phyloP scores from a whole-genome alignment of 257 asterid genomes.

The Dorcoceras hygrometricum region DNA sequence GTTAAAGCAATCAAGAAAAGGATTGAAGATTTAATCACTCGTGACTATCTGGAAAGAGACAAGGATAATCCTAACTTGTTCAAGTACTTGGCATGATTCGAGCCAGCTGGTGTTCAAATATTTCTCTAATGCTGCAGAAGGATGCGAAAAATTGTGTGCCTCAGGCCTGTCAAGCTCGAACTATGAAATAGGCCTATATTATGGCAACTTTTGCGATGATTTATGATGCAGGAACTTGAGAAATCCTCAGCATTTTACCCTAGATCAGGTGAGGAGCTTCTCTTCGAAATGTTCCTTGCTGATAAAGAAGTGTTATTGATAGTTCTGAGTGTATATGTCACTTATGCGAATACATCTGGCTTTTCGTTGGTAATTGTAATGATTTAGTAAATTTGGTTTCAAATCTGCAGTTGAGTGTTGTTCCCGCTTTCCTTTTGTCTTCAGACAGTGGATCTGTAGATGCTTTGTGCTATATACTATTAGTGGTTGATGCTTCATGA shows the following conservation, averaged over 20 bases:
- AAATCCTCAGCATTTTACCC: constrained; percentile 26
- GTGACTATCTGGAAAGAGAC: constrained; percentile 70
- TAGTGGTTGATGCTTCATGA: not conserved
- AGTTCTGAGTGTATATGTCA: constrained; percentile 3
- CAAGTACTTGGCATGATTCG: constrained; percentile 54
- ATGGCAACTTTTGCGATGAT: constrained; percentile 16
- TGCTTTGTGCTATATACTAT: not conserved
- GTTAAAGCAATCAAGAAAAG: constrained; percentile 67
- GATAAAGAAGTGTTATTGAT: constrained; percentile 13
- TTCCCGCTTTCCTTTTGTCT: not conserved
- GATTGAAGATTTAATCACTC: constrained; percentile 62
- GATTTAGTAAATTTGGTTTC: constrained; percentile 9
- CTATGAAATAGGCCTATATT: constrained; percentile 21
- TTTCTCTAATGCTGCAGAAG: constrained; percentile 9
- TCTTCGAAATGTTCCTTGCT: not conserved
- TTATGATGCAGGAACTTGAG: constrained; percentile 27
- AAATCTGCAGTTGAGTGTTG: not conserved
- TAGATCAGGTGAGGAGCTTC: constrained; percentile 8
- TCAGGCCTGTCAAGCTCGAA: constrained; percentile 11
- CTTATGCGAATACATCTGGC: constrained; percentile 1
- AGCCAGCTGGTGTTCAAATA: not conserved
- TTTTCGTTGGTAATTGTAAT: constrained; percentile 10
- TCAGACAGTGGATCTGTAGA: no score
- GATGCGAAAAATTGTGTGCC: constrained; percentile 11
- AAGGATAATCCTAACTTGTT: constrained; percentile 57